These are phyloP conservation scores for Yarrowia sp. DNA, from an alignment of 805 yeast genomes.

Conservation along the genomic window DNA sequence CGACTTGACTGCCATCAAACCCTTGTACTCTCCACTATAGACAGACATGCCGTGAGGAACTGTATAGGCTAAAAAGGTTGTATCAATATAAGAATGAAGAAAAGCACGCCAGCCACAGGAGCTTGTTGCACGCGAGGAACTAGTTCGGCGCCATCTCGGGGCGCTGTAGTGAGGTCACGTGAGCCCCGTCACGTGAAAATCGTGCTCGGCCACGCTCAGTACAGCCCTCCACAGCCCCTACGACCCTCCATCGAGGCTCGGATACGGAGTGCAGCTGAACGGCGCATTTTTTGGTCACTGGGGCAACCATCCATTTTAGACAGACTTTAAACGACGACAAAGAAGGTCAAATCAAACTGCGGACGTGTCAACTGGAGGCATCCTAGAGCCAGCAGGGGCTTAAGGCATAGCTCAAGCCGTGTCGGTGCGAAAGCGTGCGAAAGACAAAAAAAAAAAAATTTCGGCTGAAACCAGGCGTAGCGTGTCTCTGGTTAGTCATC, in stretches of 20 bases:
- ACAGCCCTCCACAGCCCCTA: not conserved
- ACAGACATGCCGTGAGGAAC: no score
- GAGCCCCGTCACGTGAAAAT: no score
- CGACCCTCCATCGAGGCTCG: not conserved
- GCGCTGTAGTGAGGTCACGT: not conserved
- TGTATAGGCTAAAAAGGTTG: not conserved
- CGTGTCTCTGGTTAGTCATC: no score
- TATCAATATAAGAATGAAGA: not conserved
- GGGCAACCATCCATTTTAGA: slow-evolving; percentile 3
- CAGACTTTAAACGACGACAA: not conserved
- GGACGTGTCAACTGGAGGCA: slow-evolving; percentile 17
- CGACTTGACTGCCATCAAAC: no score
- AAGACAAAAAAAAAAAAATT: no score
- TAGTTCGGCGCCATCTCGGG: no score
- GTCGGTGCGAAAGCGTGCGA: no score
- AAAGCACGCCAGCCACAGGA: not conserved
- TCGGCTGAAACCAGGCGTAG: no score
- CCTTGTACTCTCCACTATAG: no score
- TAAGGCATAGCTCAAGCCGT: no score
- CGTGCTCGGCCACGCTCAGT: not conserved
- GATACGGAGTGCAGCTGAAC: slow-evolving; percentile 5
- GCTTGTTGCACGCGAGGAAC: not conserved
- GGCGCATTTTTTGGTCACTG: not conserved
- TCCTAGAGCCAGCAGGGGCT: no score
- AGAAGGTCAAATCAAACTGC: not conserved